Base-by-base conservation (phyloP, 1,284 basidiomycete species). In the Ceratobasidium sp. region DNA sequence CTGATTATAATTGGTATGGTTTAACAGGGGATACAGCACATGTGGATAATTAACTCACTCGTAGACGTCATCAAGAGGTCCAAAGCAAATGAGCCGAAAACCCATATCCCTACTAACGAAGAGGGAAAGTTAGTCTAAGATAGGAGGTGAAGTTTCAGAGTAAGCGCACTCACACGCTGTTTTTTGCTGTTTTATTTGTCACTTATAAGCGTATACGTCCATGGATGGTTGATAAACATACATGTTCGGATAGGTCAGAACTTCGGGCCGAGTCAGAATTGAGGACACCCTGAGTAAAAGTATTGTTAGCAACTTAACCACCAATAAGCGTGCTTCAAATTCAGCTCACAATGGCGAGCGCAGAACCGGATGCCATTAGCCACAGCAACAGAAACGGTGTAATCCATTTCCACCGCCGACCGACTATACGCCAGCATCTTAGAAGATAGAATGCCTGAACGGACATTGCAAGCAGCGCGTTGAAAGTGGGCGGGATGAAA, bases 371-470 rank as follows among this genome's bases (percentile, higher is more conserved):
- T 56, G 54, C 22, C 27, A 38, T n/a, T 4, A 56, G 35, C 54
- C 54, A 56, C 20, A 56, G 35, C 13, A 42, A 17, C 10, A 56
- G 25, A 40, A 38, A 56, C 5, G 54, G 54, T 8, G n/a, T 25
- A 40, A 56, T 40, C 7, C 20, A 35, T 10, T 22, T 20, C 54
- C 54, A 53, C 20, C 34, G 32, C 20, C 54, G 54, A 22, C 54
- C 54, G 10, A 56, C 7, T 3, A 56, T 40, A 4, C 54, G 32
- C 54, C 54, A 56, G 54, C 54, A 56, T 31, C 54, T 35, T 10
- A 56, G 27, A 35, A 56, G 35, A 27, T 56, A 56, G 40, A 56
- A 56, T n/a, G 34, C 38, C 40, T 56, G 54, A 8, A 56, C 54
- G 20, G 35, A 20, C 29, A 40, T 40, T 20, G 54, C 20, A n/a